Evolutionary conservation across 129 eudicot genomes (phyloP), one percentile per base, ranked within the genome.

Genomic region (Scalesia atractyloides): DNA sequence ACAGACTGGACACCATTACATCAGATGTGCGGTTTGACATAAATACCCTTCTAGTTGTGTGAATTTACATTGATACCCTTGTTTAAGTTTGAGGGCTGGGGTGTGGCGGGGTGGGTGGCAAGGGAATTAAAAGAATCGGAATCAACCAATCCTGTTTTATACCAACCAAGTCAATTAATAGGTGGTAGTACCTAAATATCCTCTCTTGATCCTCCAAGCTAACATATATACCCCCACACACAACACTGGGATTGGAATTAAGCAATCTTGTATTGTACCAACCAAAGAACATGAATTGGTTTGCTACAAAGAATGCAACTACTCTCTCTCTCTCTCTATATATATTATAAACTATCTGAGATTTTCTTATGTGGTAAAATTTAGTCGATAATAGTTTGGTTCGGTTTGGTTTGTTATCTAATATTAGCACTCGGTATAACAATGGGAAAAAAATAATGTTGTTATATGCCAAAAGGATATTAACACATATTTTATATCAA

Each of bases 1-100:
- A 85, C 80, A 82, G 86, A 76, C 81, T 75, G 80, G 84, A 75
- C 72, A 80, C 82, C 84, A 78, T 59, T 64, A 66, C 79, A 79
- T 72, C 30, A 53, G 52, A 30, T 53, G 50, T 39, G 48, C 9
- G 64, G 39, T 52, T 54, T 70, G 87, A 70, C 84, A 36, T 46
- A 66, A 76, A 43, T 73, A 73, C 82, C 87, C 84, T 72, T 80
- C 60, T 22, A 47, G 44, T 49, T 18, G 7, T 20, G 9, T 22
- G 13, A 54, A 43, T 12, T 78, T 74, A 66, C 75, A 50, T 37
- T 51, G 10, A 58, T 72, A 68, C 68, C 84, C 80, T 81, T 74
- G 13, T 0, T 19, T 58, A 24, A 57, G 36, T 53, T 53, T 41
- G 10, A 41, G 10, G 46, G 46, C 34, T 30, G 34, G 17, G 16